These are phyloP conservation scores for Scenedesmus sp. DNA, from an alignment of 163 green algal genomes.

Conservation along the genomic window DNA sequence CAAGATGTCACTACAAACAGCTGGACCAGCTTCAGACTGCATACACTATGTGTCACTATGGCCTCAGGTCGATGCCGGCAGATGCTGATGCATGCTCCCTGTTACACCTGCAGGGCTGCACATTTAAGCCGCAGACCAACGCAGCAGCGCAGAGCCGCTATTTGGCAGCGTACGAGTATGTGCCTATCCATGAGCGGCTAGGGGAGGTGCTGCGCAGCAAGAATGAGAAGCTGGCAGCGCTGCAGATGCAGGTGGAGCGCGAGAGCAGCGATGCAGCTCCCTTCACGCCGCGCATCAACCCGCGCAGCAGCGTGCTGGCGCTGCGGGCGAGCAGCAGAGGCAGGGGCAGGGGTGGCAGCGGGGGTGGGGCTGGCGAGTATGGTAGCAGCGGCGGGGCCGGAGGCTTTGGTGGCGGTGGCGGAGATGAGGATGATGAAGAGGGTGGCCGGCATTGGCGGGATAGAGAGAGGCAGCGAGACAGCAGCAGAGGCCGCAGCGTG, in stretches of 20 bases:
- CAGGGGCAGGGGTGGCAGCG: constrained; percentile 1
- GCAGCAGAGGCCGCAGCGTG: constrained; percentile 21
- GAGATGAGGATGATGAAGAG: background rate
- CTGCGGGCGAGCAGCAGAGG: background rate
- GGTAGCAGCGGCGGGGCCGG: background rate
- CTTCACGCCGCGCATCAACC: constrained; percentile 30
- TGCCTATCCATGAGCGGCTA: constrained; percentile 65
- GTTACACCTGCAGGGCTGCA: constrained; percentile 38
- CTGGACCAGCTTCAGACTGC: background rate
- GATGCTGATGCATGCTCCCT: background rate
- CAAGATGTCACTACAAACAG: too few species aligned
- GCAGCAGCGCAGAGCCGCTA: background rate
- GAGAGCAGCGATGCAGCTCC: background rate
- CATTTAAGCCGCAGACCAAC: constrained; percentile 61
- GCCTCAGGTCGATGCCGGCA: background rate
- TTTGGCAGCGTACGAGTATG: constrained; percentile 50
- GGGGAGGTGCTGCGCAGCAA: constrained; percentile 63
- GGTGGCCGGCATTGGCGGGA: background rate
- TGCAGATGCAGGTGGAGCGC: constrained; percentile 25
- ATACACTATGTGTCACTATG: background rate
- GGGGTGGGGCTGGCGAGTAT: background rate
- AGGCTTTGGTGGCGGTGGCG: background rate
- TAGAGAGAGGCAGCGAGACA: background rate
- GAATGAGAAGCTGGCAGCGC: constrained; percentile 64
- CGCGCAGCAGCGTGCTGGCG: constrained; percentile 10